phyloP scores from a whole-genome alignment of 495 filamentous ascomycete species.

The Cladorrhinum samala region DNA sequence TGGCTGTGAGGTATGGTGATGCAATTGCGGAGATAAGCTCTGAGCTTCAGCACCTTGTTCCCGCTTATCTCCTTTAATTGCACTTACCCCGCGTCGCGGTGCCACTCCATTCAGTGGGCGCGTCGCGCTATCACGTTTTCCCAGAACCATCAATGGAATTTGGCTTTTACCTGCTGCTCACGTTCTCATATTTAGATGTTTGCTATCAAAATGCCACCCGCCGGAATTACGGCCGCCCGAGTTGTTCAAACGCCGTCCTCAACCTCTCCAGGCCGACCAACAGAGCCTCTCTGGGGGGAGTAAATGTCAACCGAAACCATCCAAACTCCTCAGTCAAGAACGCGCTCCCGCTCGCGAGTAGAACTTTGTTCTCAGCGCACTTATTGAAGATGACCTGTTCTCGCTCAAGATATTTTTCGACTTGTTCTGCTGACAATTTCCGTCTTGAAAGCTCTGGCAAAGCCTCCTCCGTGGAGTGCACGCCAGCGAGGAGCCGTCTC shows the following conservation, averaged over 20 bases:
- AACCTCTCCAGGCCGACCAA: slow-evolving; percentile 29
- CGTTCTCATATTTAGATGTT: no score
- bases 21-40: slow-evolving; percentile 17
- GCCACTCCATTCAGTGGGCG: no score
- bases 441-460: not conserved
- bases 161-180: no score
- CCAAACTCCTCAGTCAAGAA: slow-evolving; percentile 44
- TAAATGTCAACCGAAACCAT: slow-evolving; percentile 50
- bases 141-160: no score
- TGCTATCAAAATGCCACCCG: no score
- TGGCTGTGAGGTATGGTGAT: slow-evolving; percentile 1
- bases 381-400: slow-evolving; percentile 24
- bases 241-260: slow-evolving; percentile 2
- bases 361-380: slow-evolving; percentile 39
- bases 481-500: slow-evolving; percentile 1
- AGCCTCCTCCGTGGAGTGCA: not conserved
- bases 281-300: slow-evolving; percentile 28
- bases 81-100: slow-evolving; percentile 17
- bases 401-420: slow-evolving; percentile 5
- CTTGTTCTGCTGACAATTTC: not conserved
- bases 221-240: no score
- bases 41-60: not conserved
- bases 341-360: slow-evolving; percentile 34
- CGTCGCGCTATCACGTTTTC: not conserved
- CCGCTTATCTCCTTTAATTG: slow-evolving; percentile 4